Evolutionary conservation across 306 rosid genomes (phyloP), one percentile per base, ranked within the genome.

Genomic region (Prunus salicina): DNA sequence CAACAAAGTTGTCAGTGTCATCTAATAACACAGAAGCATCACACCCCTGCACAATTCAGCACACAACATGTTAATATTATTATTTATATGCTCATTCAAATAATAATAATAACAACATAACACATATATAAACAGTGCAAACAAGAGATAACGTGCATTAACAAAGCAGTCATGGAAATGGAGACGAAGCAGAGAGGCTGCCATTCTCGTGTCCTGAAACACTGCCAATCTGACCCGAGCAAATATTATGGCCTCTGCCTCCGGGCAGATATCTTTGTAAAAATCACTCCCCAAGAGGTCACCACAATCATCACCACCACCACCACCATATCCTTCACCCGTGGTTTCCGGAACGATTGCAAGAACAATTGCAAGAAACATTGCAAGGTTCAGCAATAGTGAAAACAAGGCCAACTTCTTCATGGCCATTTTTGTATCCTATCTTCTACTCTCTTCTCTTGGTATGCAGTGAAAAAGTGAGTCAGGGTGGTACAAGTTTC

Each of bases 141-240:
- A 38, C 43, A 50, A 63, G 0, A 9, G 45, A 57, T 9, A 76
- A 56, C 93, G 79, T 92, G 86, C 99, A 88, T 92, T 90, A 73
- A 89, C 99, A 79, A 95, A 90, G 83, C 97, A 95, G 64, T 92
- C 97, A 28, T 92, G 95, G 74, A 95, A 95, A 71, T 94, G 98
- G 30, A 92, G 97, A 63, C 92, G 89, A 43, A 90, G 92, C 16
- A 92, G 81, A 12, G 98, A 95, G 32, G 98, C 98, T 2, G 99
- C 92, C 97, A 92, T 88, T 74, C 99, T 87, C 1, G 92, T 72
- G 76, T 92, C 97, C 58, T 84, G 69, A 20, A 77, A 51, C 45
- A 90, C 76, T 6, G 88, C 91, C 18, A 70, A 72, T 53, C 80
- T 75, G 65, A 95, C 91, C 90, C 87, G 84, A 32, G 89, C 84